phyloP scores from a whole-genome alignment of 1,139 yeast genomes.

The Pichia cactophila region DNA sequence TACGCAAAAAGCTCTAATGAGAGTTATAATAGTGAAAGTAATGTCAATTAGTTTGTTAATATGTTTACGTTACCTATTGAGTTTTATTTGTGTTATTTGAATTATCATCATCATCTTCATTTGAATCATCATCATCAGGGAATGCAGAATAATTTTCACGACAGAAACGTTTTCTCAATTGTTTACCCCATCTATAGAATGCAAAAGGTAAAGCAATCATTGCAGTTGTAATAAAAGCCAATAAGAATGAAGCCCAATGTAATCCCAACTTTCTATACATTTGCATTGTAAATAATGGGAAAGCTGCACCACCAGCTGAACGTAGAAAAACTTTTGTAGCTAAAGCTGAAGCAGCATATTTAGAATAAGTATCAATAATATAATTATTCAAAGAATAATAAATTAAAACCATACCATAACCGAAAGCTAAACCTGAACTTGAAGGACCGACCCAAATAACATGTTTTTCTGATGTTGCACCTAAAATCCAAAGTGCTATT shows the following conservation, averaged over 20 bases:
- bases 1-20: not conserved
- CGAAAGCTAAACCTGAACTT: conserved; percentile 81
- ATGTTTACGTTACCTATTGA: not conserved
- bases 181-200: conserved; percentile 64
- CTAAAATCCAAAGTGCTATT: conserved; percentile 76
- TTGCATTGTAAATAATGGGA: conserved; percentile 73
- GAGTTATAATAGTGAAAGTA: too few species aligned
- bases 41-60: too few species aligned
- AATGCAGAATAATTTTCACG: conserved; percentile 52
- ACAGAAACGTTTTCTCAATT: conserved; percentile 56
- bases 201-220: conserved; percentile 79
- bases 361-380: conserved; percentile 80
- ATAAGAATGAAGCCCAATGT: conserved; percentile 76
- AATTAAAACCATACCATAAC: conserved; percentile 86
- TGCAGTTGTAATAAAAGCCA: conserved; percentile 77
- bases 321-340: conserved; percentile 88
- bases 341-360: conserved; percentile 83
- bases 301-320: conserved; percentile 82
- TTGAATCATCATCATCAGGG: conserved; percentile 15
- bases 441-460: conserved; percentile 95
- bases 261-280: conserved; percentile 70
- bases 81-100: conserved; percentile 1
- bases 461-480: conserved; percentile 76
- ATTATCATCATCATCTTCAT: conserved; percentile 6
- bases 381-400: conserved; percentile 84